A percentile compares a stretch with the other conserved stretches of the same genome.
Conservation (phyloP, 768 basidiomycete species). For the Boletus vermiculosoides region DNA sequence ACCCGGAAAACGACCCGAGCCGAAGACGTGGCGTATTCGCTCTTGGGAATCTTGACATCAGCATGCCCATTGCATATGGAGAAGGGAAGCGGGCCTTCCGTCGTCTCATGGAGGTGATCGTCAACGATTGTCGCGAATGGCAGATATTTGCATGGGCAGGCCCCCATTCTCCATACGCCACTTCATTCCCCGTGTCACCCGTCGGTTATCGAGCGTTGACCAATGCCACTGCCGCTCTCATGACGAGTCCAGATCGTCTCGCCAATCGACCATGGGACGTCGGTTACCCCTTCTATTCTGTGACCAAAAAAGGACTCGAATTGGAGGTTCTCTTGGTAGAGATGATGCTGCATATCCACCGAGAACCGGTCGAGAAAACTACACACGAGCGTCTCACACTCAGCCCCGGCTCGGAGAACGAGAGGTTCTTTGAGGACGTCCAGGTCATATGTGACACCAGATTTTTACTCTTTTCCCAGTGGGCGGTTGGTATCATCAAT, state of each 20-base stretch:
- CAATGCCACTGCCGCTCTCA: neutral
- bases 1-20: conserved; percentile 23
- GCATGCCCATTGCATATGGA: conserved; percentile 25
- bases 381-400: conserved; percentile 14
- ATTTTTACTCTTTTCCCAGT: conserved; percentile 22
- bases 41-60: conserved; percentile 27
- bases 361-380: conserved; percentile 10
- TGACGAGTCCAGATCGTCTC: neutral
- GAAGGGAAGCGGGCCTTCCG: conserved; percentile 26
- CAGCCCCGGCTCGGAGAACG: conserved; percentile 12
- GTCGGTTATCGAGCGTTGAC: conserved; percentile 17
- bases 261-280: conserved; percentile 12
- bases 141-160: conserved; percentile 23
- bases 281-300: conserved; percentile 22
- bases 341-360: conserved; percentile 20
- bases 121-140: conserved; percentile 20
- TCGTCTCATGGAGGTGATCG: conserved; percentile 25
- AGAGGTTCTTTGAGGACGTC: conserved; percentile 17
- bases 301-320: conserved; percentile 25
- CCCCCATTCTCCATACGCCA: conserved; percentile 20
- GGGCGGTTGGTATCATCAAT: conserved; percentile 27
- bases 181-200: conserved; percentile 20
- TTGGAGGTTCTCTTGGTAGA: conserved; percentile 23
- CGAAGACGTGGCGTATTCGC: conserved; percentile 28
- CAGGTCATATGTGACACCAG: conserved; percentile 15